phyloP scores from a whole-genome alignment of 176 grass and related monocot species.

The Lolium perenne region DNA sequence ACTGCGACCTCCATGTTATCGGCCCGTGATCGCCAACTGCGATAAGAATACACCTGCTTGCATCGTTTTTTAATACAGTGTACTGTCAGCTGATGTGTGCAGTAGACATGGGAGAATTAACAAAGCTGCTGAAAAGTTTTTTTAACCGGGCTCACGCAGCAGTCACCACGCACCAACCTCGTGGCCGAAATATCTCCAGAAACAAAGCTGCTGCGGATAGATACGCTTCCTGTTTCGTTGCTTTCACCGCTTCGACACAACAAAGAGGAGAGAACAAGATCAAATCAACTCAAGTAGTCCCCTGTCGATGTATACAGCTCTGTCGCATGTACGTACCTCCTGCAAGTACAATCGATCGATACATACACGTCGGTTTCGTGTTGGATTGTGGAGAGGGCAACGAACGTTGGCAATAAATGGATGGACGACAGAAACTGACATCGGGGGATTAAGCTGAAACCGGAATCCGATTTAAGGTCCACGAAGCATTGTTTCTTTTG shows the following conservation, averaged over 20 bases:
- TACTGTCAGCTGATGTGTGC: neutral
- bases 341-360: neutral
- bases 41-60: neutral
- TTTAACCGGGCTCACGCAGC: too few relatives aligned
- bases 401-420: neutral
- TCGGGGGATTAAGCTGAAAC: neutral
- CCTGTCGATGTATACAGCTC: neutral
- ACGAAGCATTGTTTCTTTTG: too few relatives aligned
- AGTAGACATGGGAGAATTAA: neutral
- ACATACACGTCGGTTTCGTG: neutral
- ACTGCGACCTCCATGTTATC: neutral
- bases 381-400: too few relatives aligned
- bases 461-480: too few relatives aligned
- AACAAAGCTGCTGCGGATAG: slow-evolving; percentile 3
- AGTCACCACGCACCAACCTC: too few relatives aligned
- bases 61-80: neutral
- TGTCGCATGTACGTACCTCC: neutral
- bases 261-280: neutral
- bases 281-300: neutral
- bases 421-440: neutral
- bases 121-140: too few relatives aligned
- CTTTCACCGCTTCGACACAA: neutral
- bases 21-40: neutral
- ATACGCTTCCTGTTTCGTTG: neutral
- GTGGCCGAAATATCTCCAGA: neutral